Conservation (phyloP, 306 rosid species). For the Senna tora region DNA sequence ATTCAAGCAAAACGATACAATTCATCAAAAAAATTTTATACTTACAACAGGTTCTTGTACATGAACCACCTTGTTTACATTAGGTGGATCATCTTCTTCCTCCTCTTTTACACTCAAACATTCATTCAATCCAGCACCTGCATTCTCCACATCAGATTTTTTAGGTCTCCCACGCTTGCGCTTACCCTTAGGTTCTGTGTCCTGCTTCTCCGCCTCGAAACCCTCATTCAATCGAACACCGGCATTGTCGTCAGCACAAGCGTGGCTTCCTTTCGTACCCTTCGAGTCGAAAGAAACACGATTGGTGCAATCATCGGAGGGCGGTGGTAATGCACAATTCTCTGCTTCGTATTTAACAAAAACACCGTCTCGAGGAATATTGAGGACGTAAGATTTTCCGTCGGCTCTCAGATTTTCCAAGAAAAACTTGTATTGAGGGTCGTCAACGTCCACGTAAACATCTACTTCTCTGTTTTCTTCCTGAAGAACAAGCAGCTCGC, state of each 20-base stretch:
- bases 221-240: neutral
- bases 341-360: conserved; percentile 26
- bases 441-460: neutral
- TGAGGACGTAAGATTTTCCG: conserved; percentile 37
- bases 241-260: neutral
- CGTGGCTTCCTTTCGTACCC: conserved; percentile 27
- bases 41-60: conserved; percentile 7
- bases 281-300: neutral
- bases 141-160: no score
- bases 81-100: conserved; percentile 2
- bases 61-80: neutral
- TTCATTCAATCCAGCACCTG: no score
- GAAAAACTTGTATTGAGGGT: conserved; percentile 3
- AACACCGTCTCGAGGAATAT: conserved; percentile 30
- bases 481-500: conserved; percentile 1
- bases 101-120: conserved; percentile 8
- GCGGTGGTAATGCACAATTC: neutral
- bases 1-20: neutral
- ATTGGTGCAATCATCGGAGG: neutral
- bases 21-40: conserved; percentile 4
- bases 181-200: no score
- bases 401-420: conserved; percentile 25
- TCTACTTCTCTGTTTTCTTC: neutral
- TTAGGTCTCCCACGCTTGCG: no score
- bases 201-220: neutral